phyloP scores from a whole-genome alignment of 1,284 basidiomycete species.

The Athelia psychrophila region DNA sequence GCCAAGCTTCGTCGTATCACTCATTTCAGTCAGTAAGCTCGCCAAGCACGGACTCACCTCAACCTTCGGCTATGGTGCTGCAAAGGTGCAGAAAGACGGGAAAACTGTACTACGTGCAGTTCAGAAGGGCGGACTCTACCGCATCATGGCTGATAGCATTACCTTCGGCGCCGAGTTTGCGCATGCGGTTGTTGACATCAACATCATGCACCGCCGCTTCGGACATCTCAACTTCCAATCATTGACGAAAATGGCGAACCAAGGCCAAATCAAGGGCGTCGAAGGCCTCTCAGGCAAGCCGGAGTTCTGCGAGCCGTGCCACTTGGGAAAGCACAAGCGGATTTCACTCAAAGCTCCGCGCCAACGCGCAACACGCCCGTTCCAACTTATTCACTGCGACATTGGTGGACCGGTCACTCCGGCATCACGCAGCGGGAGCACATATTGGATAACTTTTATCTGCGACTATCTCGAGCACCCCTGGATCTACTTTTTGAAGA shows the following conservation, averaged over 20 bases:
- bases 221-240: constrained; percentile 13
- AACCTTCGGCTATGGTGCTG: background rate
- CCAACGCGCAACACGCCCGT: constrained; percentile 10
- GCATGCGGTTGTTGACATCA: constrained; percentile 8
- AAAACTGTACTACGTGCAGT: background rate
- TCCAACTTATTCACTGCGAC: constrained; percentile 28
- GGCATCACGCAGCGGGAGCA: constrained; percentile 11
- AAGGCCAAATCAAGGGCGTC: constrained; percentile 11
- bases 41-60: background rate
- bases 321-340: constrained; percentile 21
- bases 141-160: background rate
- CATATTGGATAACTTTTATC: constrained; percentile 29
- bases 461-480: constrained; percentile 23
- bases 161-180: background rate
- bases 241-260: constrained; percentile 16
- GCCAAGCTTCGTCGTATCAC: background rate
- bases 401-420: constrained; percentile 25
- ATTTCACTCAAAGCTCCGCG: constrained; percentile 15
- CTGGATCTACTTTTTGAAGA: constrained; percentile 19
- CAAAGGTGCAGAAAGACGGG: background rate
- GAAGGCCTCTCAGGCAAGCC: constrained; percentile 3
- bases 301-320: constrained; percentile 15
- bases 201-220: constrained; percentile 18
- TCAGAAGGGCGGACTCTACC: background rate
- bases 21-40: background rate